phyloP scores from a whole-genome alignment of 495 filamentous ascomycete genomes.

The Aspergillus sclerotiicarbonarius region DNA sequence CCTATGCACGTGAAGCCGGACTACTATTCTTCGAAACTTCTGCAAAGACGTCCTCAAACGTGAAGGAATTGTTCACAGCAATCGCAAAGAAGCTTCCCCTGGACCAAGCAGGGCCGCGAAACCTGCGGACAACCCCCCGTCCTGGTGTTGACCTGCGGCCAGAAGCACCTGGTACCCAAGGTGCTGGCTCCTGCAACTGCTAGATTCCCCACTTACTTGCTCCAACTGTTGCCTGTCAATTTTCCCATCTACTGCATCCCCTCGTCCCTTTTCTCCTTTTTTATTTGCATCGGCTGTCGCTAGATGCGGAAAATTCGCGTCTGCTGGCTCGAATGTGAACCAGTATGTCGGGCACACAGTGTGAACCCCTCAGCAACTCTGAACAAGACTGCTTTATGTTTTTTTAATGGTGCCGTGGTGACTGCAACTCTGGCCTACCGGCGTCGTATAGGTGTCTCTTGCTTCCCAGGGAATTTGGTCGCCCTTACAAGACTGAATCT shows the following conservation, averaged over 20 bases:
- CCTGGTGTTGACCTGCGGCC: slow-evolving; percentile 79
- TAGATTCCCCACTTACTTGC: slow-evolving; percentile 34
- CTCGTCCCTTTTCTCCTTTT: slow-evolving; percentile 7
- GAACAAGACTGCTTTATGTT: slow-evolving; percentile 19
- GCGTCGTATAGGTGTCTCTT: slow-evolving; percentile 5
- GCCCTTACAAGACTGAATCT: slow-evolving; percentile 1
- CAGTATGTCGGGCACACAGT: slow-evolving; percentile 9
- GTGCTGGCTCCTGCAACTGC: slow-evolving; percentile 72
- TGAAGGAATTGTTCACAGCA: slow-evolving; percentile 92
- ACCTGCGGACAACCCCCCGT: slow-evolving; percentile 69
- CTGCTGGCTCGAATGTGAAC: slow-evolving; percentile 14
- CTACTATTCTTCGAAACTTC: slow-evolving; percentile 97
- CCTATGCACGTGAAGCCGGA: slow-evolving; percentile 88
- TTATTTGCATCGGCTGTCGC: slow-evolving; percentile 9
- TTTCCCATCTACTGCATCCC: slow-evolving; percentile 7
- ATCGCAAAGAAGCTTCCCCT: slow-evolving; percentile 97
- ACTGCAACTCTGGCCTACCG: slow-evolving; percentile 8
- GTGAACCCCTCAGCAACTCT: slow-evolving; percentile 8
- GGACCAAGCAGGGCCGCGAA: slow-evolving; percentile 87
- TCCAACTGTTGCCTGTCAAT: slow-evolving; percentile 1
- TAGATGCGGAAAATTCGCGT: slow-evolving; percentile 22
- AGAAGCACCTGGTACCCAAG: slow-evolving; percentile 73
- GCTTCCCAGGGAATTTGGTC: slow-evolving; percentile 8
- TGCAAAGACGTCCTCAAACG: slow-evolving; percentile 94
- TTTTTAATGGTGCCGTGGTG: slow-evolving; percentile 18